These are phyloP conservation scores for Tricholoma sp. DNA, from an alignment of 768 basidiomycete species.

Conservation along the genomic window DNA sequence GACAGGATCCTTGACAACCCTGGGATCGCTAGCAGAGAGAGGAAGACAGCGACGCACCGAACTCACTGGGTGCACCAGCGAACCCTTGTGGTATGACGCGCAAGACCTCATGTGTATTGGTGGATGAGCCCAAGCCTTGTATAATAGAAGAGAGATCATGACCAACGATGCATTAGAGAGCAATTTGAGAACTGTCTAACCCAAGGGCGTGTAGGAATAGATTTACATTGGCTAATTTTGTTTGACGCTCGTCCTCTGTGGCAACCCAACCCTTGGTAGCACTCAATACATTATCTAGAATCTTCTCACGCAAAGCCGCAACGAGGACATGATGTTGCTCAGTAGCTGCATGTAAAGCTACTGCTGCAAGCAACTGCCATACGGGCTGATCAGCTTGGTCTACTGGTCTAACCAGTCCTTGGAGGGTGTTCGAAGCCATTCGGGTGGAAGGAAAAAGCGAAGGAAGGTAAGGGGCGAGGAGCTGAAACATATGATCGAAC, in stretches of 20 bases:
- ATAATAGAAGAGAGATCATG: slow-evolving; percentile 6
- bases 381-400: slow-evolving; percentile 83
- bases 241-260: slow-evolving; percentile 67
- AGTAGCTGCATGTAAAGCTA: slow-evolving; percentile 78
- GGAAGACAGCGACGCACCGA: slow-evolving; percentile 31
- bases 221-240: slow-evolving; percentile 90
- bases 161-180: slow-evolving; percentile 34
- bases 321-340: slow-evolving; percentile 91
- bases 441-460: slow-evolving; percentile 89
- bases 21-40: slow-evolving; percentile 24
- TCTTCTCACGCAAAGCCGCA: slow-evolving; percentile 82
- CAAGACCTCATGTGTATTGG: slow-evolving; percentile 21
- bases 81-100: slow-evolving; percentile 17
- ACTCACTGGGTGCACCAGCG: slow-evolving; percentile 27
- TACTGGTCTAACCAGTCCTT: slow-evolving; percentile 34
- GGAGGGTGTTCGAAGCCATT: slow-evolving; percentile 36
- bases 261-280: slow-evolving; percentile 71
- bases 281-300: slow-evolving; percentile 82
- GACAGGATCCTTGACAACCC: slow-evolving; percentile 42
- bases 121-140: not conserved
- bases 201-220: slow-evolving; percentile 81
- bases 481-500: slow-evolving; percentile 83
- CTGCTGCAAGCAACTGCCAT: slow-evolving; percentile 91
- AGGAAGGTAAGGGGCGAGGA: slow-evolving; percentile 71
- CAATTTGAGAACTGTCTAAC: slow-evolving; percentile 63